Evolutionary conservation across 495 filamentous ascomycete species (phyloP), one percentile per base, ranked within the genome.

Genomic region (Aspergillus conjunctus): DNA sequence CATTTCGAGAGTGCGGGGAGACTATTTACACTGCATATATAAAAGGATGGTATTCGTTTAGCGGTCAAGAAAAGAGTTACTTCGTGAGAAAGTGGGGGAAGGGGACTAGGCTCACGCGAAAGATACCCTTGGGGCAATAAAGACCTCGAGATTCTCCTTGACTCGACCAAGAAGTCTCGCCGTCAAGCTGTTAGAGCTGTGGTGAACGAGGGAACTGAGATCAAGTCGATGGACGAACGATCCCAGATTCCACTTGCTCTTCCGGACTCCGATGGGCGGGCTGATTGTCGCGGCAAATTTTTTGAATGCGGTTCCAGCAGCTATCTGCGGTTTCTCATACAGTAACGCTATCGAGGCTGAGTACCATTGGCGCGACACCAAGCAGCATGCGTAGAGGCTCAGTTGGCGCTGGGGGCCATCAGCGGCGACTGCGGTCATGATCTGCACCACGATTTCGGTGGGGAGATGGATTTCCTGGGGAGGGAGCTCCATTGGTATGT

Each of bases 281-380:
- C 85, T 87, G 21, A 92, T 71, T 0, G 85, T 85, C n/a, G 68
- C 62, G 0, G 86, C 80, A 68, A 92, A 91, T 17, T 72, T 69
- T 5, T 72, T 61, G 66, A 88, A 91, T 45, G 83, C 82, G 4
- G 66, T 71, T 9, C 85, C 85, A 11, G 65, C 65, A 17, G 55
- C 51, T 6, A 90, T 66, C 41, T 67, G 60, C 0, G 87, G 87
- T 2, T 65, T 57, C 18, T 72, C 68, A 64, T 89, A 91, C n/a
- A 91, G 80, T 20, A 73, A 69, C 0, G 78, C 62, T 8, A 87
- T 76, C 12, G 79, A 76, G 5, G 77, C 79, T 10, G 79, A 77
- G 66, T 90, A 89, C 88, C 88, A 91, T 56, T 86, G 78, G 14
- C 79, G 79, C 7, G 80, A 85, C 14, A 89, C 79, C 18, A 87